Conservation (phyloP, 2,329 filamentous ascomycete species). For the Pseudogymnoascus sp. region DNA sequence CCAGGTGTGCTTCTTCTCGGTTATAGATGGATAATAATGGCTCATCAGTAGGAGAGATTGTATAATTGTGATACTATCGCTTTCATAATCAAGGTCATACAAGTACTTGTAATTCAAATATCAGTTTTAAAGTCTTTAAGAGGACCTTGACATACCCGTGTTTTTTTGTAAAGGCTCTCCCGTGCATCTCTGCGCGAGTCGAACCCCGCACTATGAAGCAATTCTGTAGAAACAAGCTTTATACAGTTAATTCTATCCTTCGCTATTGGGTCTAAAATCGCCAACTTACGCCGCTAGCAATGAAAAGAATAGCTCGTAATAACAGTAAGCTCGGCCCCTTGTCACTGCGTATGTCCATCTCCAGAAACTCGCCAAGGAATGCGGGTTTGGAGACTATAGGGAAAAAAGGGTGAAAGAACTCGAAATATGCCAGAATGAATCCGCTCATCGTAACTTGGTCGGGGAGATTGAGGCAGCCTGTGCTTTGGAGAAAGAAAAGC, state of each 20-base stretch:
- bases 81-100: conserved; percentile 19
- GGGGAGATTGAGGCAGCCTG: conserved; percentile 16
- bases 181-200: conserved; percentile 8
- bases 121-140: neutral
- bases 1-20: conserved; percentile 22
- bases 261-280: neutral
- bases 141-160: neutral
- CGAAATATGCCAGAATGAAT: conserved; percentile 17
- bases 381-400: conserved; percentile 16
- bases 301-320: neutral
- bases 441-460: conserved; percentile 14
- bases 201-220: conserved; percentile 12
- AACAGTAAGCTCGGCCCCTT: conserved; percentile 5
- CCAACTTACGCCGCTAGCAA: conserved; percentile 1
- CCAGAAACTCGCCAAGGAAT: conserved; percentile 14
- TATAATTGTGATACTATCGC: conserved; percentile 16
- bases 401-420: conserved; percentile 19
- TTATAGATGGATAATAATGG: conserved; percentile 20
- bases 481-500: conserved; percentile 16
- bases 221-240: conserved; percentile 14
- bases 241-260: neutral
- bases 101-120: conserved; percentile 13
- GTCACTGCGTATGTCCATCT: neutral
- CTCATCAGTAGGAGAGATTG: conserved; percentile 19
- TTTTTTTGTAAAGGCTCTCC: neutral